Evolutionary conservation across 352 stramenopile species (phyloP).

Genomic region (Pythium plurisporium): DNA sequence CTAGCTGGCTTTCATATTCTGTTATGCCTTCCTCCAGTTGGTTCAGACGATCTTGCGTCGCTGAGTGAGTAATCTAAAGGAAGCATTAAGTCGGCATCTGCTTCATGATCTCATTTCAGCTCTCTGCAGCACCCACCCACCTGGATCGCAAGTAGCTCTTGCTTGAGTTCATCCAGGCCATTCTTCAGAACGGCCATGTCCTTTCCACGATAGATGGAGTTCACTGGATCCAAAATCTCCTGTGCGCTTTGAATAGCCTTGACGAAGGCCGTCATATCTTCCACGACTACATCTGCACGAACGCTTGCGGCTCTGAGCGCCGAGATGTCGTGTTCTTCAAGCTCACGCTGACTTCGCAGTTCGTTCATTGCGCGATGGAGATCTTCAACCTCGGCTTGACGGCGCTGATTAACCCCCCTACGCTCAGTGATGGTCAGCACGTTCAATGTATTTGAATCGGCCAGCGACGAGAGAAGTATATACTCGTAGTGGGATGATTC

Average conservation of each 20-base stretch:
- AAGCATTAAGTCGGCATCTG: no score
- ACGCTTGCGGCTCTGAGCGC: constrained; percentile 1
- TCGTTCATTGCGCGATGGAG: not conserved
- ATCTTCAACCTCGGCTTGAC: not conserved
- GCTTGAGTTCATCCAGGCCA: not conserved
- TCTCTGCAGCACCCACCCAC: no score
- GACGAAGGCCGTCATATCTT: not conserved
- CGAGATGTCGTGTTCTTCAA: not conserved
- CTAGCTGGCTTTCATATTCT: not conserved
- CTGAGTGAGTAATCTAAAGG: not conserved
- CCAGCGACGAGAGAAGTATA: not conserved
- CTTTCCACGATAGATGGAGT: not conserved
- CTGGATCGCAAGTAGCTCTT: not conserved
- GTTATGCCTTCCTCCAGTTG: not conserved
- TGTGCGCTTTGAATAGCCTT: not conserved
- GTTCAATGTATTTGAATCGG: no score
- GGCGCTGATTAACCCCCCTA: not conserved
- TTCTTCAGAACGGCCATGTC: not conserved
- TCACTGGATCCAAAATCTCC: constrained; percentile 4
- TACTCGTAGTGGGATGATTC: not conserved
- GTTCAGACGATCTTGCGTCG: not conserved
- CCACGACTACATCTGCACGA: not conserved
- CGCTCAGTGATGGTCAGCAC: not conserved
- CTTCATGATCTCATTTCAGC: no score
- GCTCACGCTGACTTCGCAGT: not conserved